Evolutionary conservation across 2,329 filamentous ascomycete species (phyloP).

Genomic region (Colletotrichum chrysophilum): DNA sequence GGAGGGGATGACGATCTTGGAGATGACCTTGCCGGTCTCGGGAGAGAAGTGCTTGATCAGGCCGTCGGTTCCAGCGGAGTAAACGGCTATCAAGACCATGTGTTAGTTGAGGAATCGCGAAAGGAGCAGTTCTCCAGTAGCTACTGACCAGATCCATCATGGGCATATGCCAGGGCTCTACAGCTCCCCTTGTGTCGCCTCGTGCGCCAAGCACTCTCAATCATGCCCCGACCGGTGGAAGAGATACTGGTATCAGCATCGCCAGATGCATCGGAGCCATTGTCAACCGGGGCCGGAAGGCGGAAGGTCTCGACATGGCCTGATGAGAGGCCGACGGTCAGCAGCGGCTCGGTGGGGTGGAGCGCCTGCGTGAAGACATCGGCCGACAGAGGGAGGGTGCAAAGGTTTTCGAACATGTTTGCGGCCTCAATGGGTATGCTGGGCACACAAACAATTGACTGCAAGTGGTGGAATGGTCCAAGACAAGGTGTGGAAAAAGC

Average conservation of each 20-base stretch:
- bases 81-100: slow-evolving; percentile 48
- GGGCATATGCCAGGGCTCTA: slow-evolving; percentile 77
- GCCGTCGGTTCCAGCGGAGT: slow-evolving; percentile 67
- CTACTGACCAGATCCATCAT: slow-evolving; percentile 76
- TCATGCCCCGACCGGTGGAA: slow-evolving; percentile 71
- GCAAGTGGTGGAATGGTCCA: background rate
- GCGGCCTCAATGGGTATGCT: background rate
- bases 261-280: slow-evolving; percentile 55
- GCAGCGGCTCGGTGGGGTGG: slow-evolving; percentile 82
- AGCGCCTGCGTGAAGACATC: slow-evolving; percentile 90
- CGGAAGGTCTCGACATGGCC: slow-evolving; percentile 88
- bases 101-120: slow-evolving; percentile 16
- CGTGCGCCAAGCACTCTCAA: slow-evolving; percentile 87
- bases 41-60: slow-evolving; percentile 65
- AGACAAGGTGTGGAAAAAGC: background rate
- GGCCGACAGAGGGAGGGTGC: slow-evolving; percentile 82
- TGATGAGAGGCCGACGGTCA: slow-evolving; percentile 83
- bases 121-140: background rate
- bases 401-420: slow-evolving; percentile 88
- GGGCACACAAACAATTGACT: background rate
- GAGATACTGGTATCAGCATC: slow-evolving; percentile 55
- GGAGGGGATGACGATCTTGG: slow-evolving; percentile 80
- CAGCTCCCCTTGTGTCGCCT: slow-evolving; percentile 94
- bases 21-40: slow-evolving; percentile 69
- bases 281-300: slow-evolving; percentile 61